Evolutionary conservation across 225 moss, liverwort and hornwort species (phyloP).

Genomic region (Physcomitrium patens): DNA sequence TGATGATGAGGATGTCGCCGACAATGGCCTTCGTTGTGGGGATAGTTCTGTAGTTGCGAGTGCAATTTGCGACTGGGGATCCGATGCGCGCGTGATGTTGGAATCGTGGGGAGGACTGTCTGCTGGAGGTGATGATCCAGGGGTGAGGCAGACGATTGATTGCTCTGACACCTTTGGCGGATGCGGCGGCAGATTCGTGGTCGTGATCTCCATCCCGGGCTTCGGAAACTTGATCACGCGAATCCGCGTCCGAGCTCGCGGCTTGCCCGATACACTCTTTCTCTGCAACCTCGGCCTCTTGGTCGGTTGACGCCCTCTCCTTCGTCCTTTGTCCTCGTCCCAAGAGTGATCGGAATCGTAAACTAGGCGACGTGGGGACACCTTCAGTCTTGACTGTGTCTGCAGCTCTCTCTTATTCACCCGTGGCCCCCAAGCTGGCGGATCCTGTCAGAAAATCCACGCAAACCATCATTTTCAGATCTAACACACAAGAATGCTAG

Average conservation of each 20-base stretch:
- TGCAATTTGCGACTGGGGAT: background rate
- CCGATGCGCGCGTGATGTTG: background rate
- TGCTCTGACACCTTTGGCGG: background rate
- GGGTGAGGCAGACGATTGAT: slow-evolving; percentile 20
- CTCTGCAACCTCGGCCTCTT: background rate
- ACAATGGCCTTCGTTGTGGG: background rate
- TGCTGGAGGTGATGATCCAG: slow-evolving; percentile 24
- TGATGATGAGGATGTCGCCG: background rate
- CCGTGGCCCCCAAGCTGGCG: slow-evolving; percentile 21
- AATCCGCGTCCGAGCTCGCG: background rate
- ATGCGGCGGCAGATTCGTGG: background rate
- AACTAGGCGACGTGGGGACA: background rate
- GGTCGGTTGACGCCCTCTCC: background rate
- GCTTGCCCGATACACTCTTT: background rate
- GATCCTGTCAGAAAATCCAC: background rate
- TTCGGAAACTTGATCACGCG: background rate
- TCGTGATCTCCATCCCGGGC: background rate
- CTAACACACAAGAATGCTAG: too few relatives aligned
- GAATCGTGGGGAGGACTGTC: slow-evolving; percentile 13
- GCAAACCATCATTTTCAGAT: background rate
- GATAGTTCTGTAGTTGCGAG: background rate
- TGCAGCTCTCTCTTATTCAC: background rate
- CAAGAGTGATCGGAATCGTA: slow-evolving; percentile 20
- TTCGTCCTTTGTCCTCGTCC: background rate
- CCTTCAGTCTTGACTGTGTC: background rate